Percentiles rank a stretch among this genome's conserved stretches.
These are phyloP conservation scores for Linnemannia elongata DNA, from an alignment of 192 early-diverging fungal species.

Conservation along the genomic window DNA sequence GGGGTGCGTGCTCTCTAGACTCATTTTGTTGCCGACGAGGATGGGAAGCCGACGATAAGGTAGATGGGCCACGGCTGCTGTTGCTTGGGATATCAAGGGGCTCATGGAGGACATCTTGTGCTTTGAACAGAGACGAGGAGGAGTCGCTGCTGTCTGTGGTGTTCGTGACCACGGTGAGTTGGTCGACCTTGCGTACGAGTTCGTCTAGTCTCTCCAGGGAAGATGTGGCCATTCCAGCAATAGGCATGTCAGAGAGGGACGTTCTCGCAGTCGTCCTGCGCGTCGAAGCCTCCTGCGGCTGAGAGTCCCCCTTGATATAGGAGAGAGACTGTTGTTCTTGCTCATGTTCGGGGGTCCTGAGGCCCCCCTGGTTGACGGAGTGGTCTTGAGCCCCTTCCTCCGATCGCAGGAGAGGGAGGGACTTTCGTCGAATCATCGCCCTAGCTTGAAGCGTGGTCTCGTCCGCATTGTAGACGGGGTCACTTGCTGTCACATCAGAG, in stretches of 20 bases:
- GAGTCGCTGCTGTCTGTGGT: neutral
- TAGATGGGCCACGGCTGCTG: neutral
- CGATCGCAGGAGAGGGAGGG: constrained; percentile 14
- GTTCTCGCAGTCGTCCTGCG: neutral
- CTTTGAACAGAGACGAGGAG: neutral
- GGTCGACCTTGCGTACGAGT: constrained; percentile 44
- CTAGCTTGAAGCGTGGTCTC: constrained; percentile 48
- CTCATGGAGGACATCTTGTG: constrained; percentile 9
- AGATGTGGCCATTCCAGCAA: constrained; percentile 38
- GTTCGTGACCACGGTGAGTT: constrained; percentile 21
- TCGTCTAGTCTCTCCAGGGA: constrained; percentile 46
- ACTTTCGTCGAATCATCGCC: constrained; percentile 32
- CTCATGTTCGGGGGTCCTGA: neutral
- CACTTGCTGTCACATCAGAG: constrained; percentile 42
- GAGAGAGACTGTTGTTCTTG: neutral
- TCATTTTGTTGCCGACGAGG: neutral
- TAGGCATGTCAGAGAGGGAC: constrained; percentile 14
- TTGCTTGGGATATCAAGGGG: constrained; percentile 11
- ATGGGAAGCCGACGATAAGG: neutral
- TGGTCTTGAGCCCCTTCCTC: constrained; percentile 10
- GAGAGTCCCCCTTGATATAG: neutral
- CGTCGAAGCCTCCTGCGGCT: neutral
- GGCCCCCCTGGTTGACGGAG: neutral
- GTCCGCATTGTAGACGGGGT: constrained; percentile 42
- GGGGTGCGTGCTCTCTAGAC: neutral